Percentiles rank a stretch among this genome's conserved stretches.
phyloP scores from a whole-genome alignment of 345 rosid genomes.

The Arabis alpina region DNA sequence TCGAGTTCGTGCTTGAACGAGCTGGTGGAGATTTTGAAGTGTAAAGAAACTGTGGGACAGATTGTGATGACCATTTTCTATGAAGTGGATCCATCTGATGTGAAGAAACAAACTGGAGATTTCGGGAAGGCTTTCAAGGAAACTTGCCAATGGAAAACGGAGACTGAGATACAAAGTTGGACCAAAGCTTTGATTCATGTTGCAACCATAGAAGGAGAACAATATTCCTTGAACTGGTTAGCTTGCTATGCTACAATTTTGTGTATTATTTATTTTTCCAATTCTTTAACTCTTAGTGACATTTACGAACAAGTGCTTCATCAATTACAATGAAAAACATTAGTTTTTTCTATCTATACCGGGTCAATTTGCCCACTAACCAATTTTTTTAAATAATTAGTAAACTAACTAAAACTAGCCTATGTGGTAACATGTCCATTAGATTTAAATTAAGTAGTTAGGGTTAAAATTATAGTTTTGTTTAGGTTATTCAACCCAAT shows the following conservation, averaged over 20 bases:
- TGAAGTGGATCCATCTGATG: background rate
- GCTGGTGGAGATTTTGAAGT: conserved; percentile 1
- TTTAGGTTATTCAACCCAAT: too few species aligned
- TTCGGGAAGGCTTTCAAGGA: background rate
- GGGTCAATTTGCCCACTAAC: too few species aligned
- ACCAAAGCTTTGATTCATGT: background rate
- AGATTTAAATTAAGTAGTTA: too few species aligned
- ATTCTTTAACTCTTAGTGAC: background rate
- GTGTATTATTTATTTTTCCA: background rate
- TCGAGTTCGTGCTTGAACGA: background rate
- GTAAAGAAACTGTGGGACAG: background rate
- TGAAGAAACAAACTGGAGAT: background rate
- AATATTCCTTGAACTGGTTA: background rate
- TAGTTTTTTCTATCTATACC: too few species aligned
- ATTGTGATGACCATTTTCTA: background rate
- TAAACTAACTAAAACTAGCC: too few species aligned
- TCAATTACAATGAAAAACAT: background rate
- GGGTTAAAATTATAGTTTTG: too few species aligned
- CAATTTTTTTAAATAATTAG: too few species aligned
- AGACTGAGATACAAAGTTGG: background rate
- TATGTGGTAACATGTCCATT: too few species aligned
- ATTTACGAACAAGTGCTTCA: background rate
- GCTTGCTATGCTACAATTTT: background rate
- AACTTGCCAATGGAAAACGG: background rate
- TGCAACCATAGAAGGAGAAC: background rate